Base-by-base conservation (phyloP, 192 early-diverging fungal genomes). In the Coemansia sp. region DNA sequence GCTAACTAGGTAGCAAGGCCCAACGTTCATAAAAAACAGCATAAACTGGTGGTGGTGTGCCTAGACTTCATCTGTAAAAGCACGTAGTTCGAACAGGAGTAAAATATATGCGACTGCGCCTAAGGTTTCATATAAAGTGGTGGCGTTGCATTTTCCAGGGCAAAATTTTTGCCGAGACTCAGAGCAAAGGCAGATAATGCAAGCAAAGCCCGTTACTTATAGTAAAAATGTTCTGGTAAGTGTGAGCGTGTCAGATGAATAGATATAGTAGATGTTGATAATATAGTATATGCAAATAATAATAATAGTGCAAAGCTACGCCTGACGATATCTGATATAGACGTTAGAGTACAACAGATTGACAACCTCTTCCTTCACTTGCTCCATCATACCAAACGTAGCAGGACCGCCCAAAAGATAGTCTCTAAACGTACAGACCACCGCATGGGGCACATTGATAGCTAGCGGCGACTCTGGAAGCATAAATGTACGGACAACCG, bases 261-360 rank as follows among this genome's bases (percentile, higher is more conserved):
- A 44, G 5, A 44, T 44, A 15, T 1, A 13, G 43, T 3, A 50
- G 8, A 50, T 50, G 18, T 46, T 46, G 44, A 46, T 46, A 18
- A 46, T 16, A 15, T 18, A 46, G 18, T 46, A 24, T 5, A 57
- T 57, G 58, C 36, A 61, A 61, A 38, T 22, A 61, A 18, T 39
- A n/a, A 15, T 38, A 31, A n/a, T 40, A 62, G 22, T 62, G 38
- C 39, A 62, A 40, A 24, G 18, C 61, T 62, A 62, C 61, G 61
- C 34, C 34, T 62, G 34, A 15, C 61, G 61, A 40, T 62, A 62
- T 40, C 61, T 38, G 27, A 76, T 67, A 62, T 81, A 76, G 3
- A 81, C 74, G 46, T 81, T 81, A 12, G 70, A 41, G 40, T 81
- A 74, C 29, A 81, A 39, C 24, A 81, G 49, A n/a, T 73, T 65